Conservation (phyloP, 768 basidiomycete species). For the Xerocomellus amylosporus region DNA sequence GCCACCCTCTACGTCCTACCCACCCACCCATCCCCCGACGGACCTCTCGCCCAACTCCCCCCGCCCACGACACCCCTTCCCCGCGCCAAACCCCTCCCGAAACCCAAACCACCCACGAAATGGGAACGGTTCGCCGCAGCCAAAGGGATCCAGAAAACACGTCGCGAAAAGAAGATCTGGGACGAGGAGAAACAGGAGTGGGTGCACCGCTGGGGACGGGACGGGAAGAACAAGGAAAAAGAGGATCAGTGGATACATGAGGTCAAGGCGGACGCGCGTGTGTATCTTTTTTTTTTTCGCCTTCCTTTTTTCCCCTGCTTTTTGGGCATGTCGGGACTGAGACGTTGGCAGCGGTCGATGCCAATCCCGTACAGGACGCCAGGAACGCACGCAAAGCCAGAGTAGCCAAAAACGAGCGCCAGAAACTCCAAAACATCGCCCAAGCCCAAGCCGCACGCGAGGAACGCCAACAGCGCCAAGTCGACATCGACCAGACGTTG, state of each 20-base stretch:
- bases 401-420: slow-evolving; percentile 80
- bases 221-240: slow-evolving; percentile 82
- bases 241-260: slow-evolving; percentile 93
- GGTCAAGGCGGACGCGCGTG: slow-evolving; percentile 84
- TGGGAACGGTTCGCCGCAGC: slow-evolving; percentile 95
- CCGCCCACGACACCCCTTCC: slow-evolving; percentile 75
- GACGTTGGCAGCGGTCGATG: slow-evolving; percentile 58
- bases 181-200: slow-evolving; percentile 94
- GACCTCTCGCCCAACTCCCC: slow-evolving; percentile 82
- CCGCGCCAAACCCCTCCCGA: slow-evolving; percentile 88
- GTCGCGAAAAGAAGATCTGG: slow-evolving; percentile 79
- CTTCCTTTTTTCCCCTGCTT: not conserved
- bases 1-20: slow-evolving; percentile 81
- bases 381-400: slow-evolving; percentile 78
- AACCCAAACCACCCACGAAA: slow-evolving; percentile 89
- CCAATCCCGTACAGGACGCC: slow-evolving; percentile 75
- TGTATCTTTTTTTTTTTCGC: slow-evolving; percentile 25
- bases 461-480: slow-evolving; percentile 54
- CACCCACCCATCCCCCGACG: slow-evolving; percentile 68
- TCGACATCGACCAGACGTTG: slow-evolving; percentile 72
- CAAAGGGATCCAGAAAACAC: slow-evolving; percentile 86
- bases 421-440: slow-evolving; percentile 68
- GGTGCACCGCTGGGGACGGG: slow-evolving; percentile 87
- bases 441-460: slow-evolving; percentile 44
- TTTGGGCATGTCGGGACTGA: not conserved